Base-by-base conservation (phyloP, 306 rosid species). In the Medicago lupulina region DNA sequence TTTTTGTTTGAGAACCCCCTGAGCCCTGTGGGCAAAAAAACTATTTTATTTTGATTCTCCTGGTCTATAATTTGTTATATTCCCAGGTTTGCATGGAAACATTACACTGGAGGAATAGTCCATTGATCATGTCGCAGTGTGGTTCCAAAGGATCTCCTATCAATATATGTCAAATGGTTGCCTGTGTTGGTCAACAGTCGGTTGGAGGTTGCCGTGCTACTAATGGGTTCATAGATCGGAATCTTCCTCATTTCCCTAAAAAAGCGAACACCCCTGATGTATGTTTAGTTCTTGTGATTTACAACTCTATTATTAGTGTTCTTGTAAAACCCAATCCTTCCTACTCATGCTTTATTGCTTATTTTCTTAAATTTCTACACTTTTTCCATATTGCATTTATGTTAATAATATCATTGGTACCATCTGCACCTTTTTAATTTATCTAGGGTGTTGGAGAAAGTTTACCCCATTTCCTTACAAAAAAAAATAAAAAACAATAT, bases 51-150 rank as follows among this genome's bases (percentile, higher is more conserved):
- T 67, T 69, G 16, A 18, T 44, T 70, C 9, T 59, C 5, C 28
- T 11, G 7, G 28, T 47, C 19, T 15, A 28, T 63, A 73, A 63
- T 54, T 79, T 9, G n/a, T 79, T 61, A 59, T 64, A 23, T 85
- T 78, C 59, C 75, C 82, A 94, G 97, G 83, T 90, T 79, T 94
- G 97, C 84, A 92, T 90, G 97, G 78, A 86, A 83, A 86, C 84
- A 6, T 81, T 94, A 40, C 97, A 88, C 84, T 92, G 97, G 98
- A 88, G 98, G 86, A 94, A 94, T 73, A 94, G 98, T 76, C 98
- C 98, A 23, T 80, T 94, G 93, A 94, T 94, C 79, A 94, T 94
- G 98, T 90, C 97, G n/a, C 97, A 94, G 75, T 94, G 98, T 75
- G 98, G 98, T 67, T 94, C 98, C 79, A 94, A 94, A 84, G 98